Conservation (phyloP, 202 grass and related monocot genomes). For the Thinopyrum obtusiflorum region DNA sequence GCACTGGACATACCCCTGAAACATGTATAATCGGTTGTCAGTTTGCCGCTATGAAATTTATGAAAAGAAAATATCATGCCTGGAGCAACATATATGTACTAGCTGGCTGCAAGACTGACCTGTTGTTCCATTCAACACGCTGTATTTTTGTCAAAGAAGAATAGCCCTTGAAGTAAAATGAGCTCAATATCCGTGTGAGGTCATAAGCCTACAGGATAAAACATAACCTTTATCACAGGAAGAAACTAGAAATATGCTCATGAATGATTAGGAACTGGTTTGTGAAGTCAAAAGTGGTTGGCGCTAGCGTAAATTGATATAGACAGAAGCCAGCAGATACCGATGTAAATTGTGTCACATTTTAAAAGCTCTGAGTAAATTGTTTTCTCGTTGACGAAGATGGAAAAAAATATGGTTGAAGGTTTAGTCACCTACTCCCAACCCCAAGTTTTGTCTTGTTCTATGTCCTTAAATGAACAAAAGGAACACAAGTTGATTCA, state of each 20-base stretch:
- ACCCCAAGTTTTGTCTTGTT: not conserved
- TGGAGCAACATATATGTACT: not conserved
- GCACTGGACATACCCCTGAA: slow-evolving; percentile 95
- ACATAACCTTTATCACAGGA: slow-evolving; percentile 9
- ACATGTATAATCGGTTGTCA: slow-evolving; percentile 37
- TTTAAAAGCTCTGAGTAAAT: slow-evolving; percentile 13
- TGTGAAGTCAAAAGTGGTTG: not conserved
- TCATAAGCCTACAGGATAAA: slow-evolving; percentile 65
- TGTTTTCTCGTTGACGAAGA: not conserved
- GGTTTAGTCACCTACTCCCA: not conserved
- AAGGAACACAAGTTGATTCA: not conserved
- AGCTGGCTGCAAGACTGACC: slow-evolving; percentile 46
- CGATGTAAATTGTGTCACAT: not conserved
- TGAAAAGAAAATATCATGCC: slow-evolving; percentile 1
- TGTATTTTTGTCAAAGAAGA: slow-evolving; percentile 84
- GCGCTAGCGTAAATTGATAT: not conserved
- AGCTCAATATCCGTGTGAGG: slow-evolving; percentile 60
- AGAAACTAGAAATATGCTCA: slow-evolving; percentile 5
- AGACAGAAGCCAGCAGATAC: not conserved
- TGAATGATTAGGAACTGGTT: slow-evolving; percentile 9
- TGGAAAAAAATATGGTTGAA: not conserved
- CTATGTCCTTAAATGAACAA: not conserved
- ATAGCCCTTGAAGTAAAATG: slow-evolving; percentile 80
- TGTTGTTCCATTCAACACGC: slow-evolving; percentile 94
- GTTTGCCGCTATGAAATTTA: slow-evolving; percentile 26